Evolutionary conservation across 495 filamentous ascomycete genomes (phyloP), one percentile per base, ranked within the genome.

Genomic region (Trichodelitschia bisporula): DNA sequence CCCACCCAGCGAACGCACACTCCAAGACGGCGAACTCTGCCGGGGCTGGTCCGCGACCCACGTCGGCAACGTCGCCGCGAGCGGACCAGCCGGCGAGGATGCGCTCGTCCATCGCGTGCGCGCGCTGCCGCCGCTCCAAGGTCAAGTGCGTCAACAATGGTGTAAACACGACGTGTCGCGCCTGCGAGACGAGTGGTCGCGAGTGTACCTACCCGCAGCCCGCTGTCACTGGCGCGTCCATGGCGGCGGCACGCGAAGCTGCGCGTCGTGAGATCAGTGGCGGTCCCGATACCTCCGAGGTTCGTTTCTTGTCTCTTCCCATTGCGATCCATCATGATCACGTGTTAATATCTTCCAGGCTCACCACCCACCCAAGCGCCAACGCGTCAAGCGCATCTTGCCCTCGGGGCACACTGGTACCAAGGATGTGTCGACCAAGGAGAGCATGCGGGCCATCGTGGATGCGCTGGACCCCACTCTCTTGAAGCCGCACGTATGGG

Each of bases 101-200:
- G 66, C 61, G 77, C 32, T 79, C 74, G 29, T 76, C 70, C 38
- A 79, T 84, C 38, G 77, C 77, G 37, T 84, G 77, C 49, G 61
- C 63, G 35, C 60, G 68, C 30, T 84, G 77, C 54, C 65, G 76
- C 33, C 69, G 72, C 45, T 76, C 69, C 48, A 84, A 84, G 47
- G 73, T 82, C 48, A 84, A 82, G 55, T 76, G 61, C 48, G 69
- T 79, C 54, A 90, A 90, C 51, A 59, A 57, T 41, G 77, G 77
- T 30, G 67, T 70, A 32, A 61, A 66, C 37, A 70, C 66, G 13
- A 71, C 64, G 15, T 90, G 79, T 52, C 68, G 73, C 35, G 72
- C 72, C 4, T 90, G 79, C 46, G 62, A 77, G 42, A 62, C 64
- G 32, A 69, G 69, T 26, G 71, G 73, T 26, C 64, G 77, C 43